A percentile compares a stretch with the other conserved stretches of the same genome.
Conservation (phyloP, 169 alveolate genomes). For the Cryptosporidium sp. region DNA sequence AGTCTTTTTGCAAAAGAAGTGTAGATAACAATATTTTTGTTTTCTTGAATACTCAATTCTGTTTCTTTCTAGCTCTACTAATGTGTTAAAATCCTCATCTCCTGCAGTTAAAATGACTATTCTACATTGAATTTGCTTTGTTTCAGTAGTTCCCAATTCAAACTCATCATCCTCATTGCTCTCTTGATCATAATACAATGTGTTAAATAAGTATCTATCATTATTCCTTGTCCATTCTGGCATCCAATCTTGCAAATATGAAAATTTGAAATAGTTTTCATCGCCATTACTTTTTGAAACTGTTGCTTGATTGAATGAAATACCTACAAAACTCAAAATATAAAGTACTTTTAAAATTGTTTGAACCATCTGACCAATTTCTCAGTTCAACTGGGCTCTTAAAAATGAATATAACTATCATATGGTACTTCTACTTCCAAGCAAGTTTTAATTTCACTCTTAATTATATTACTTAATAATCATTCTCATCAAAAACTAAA, state of each 20-base stretch:
- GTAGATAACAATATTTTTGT: conserved; percentile 65
- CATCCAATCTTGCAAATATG: conserved; percentile 49
- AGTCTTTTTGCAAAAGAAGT: conserved; percentile 37
- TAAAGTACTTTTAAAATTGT: no score
- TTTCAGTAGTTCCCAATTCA: neutral
- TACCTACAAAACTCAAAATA: neutral
- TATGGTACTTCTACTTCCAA: neutral
- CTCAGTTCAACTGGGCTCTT: neutral
- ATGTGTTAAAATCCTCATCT: conserved; percentile 51
- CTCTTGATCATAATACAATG: neutral
- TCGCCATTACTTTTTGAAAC: neutral
- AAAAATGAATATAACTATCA: neutral
- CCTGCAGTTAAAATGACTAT: conserved; percentile 73
- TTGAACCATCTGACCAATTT: neutral
- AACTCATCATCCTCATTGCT: neutral
- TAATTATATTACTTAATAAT: neutral
- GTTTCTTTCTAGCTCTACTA: conserved; percentile 36
- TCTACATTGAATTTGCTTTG: conserved; percentile 5
- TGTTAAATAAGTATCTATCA: neutral
- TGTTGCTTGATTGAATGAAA: neutral
- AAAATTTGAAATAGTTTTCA: neutral
- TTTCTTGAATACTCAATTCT: conserved; percentile 48
- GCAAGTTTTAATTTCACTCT: neutral
- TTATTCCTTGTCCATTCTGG: conserved; percentile 32
- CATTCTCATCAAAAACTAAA: neutral